phyloP scores from a whole-genome alignment of 106 monocot species.

The Ottelia alismoides region DNA sequence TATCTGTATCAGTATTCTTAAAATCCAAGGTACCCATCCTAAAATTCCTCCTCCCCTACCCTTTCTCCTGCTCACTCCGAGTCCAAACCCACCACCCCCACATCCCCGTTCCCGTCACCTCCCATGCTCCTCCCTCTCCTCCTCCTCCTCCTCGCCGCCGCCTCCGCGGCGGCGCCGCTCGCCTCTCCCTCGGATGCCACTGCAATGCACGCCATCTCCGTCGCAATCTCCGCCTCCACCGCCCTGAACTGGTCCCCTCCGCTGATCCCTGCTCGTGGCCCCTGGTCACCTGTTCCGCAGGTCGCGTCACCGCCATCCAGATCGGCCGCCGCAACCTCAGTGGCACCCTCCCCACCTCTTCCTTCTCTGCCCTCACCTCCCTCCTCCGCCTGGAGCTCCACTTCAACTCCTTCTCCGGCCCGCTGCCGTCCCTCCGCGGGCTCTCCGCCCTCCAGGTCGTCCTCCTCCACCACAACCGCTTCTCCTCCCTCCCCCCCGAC shows the following conservation, averaged over 20 bases:
- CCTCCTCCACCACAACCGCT: conserved; percentile 47
- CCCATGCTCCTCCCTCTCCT: not conserved
- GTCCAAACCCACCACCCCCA: too few relatives aligned
- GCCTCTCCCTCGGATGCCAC: conserved; percentile 2
- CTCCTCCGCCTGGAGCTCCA: conserved; percentile 48
- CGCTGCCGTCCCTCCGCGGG: conserved; percentile 28
- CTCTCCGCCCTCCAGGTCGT: conserved; percentile 32
- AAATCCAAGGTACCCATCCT: too few relatives aligned
- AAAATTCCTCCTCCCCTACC: too few relatives aligned
- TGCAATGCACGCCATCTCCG: conserved; percentile 9
- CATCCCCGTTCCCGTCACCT: too few relatives aligned
- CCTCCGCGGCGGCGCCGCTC: not conserved
- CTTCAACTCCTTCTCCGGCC: conserved; percentile 32
- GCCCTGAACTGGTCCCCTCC: not conserved
- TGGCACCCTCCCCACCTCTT: conserved; percentile 26
- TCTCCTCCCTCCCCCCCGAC: conserved; percentile 32
- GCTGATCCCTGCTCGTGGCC: conserved; percentile 33
- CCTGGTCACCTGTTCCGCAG: conserved; percentile 25
- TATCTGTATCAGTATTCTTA: too few relatives aligned
- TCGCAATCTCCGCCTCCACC: not conserved
- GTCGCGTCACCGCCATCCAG: conserved; percentile 43
- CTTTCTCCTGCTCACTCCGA: too few relatives aligned
- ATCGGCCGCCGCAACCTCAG: conserved; percentile 30
- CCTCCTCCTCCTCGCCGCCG: not conserved
- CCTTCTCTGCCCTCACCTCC: conserved; percentile 29